Evolutionary conservation across 176 grass and related monocot genomes (phyloP).

Genomic region (Tillandsia fasciculata): DNA sequence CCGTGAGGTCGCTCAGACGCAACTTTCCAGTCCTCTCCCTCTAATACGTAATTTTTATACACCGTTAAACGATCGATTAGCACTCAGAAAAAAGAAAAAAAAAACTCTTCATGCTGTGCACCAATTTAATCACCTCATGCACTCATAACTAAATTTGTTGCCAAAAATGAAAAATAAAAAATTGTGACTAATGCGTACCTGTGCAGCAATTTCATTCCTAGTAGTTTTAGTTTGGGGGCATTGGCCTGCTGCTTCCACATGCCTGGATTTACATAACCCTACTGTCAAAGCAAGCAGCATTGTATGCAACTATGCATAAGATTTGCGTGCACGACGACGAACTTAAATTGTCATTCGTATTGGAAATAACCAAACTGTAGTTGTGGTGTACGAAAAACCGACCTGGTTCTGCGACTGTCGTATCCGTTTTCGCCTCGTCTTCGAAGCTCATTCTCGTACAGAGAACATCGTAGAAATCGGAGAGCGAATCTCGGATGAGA

Average conservation of each 20-base stretch:
- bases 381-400: no score
- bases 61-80: no score
- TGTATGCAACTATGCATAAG: background rate
- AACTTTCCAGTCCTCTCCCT: constrained; percentile 34
- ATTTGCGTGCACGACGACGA: background rate
- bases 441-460: constrained; percentile 25
- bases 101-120: no score
- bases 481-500: constrained; percentile 27
- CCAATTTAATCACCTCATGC: no score
- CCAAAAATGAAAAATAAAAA: no score
- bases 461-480: constrained; percentile 26
- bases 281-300: background rate
- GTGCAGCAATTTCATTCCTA: constrained; percentile 7
- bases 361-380: no score
- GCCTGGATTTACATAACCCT: constrained; percentile 16
- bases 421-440: background rate
- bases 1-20: constrained; percentile 19
- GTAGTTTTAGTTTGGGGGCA: background rate
- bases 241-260: background rate
- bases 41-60: constrained; percentile 6
- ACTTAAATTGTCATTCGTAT: background rate
- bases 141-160: no score
- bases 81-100: no score
- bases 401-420: constrained; percentile 1
- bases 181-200: background rate